phyloP scores from a whole-genome alignment of 2,329 filamentous ascomycete genomes.

The Trichoderma afroharzianum region DNA sequence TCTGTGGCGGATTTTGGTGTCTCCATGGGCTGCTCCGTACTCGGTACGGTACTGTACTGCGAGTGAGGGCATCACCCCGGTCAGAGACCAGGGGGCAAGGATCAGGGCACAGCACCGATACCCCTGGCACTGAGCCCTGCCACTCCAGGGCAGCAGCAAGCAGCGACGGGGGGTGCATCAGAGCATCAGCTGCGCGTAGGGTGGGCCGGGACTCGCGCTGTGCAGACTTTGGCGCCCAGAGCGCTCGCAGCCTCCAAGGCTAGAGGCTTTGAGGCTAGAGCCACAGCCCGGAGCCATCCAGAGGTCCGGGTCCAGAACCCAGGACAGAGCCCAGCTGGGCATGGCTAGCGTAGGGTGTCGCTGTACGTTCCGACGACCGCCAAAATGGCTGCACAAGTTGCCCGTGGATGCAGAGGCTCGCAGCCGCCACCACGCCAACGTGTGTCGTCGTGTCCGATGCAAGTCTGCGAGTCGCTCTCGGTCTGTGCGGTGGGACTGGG shows the following conservation, averaged over 20 bases:
- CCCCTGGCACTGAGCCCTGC: slow-evolving; percentile 18
- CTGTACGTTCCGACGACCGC: slow-evolving; percentile 13
- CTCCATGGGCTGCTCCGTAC: slow-evolving; percentile 1
- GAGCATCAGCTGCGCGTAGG: slow-evolving; percentile 18
- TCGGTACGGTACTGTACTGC: neutral
- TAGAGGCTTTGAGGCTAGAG: slow-evolving; percentile 7
- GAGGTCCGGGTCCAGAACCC: slow-evolving; percentile 2
- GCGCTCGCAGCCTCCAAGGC: neutral
- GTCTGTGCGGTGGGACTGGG: slow-evolving; percentile 16
- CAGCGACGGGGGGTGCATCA: slow-evolving; percentile 19
- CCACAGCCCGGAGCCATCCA: slow-evolving; percentile 1
- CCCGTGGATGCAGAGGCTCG: slow-evolving; percentile 1
- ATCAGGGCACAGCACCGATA: slow-evolving; percentile 9
- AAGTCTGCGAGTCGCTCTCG: slow-evolving; percentile 11
- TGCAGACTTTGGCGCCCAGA: slow-evolving; percentile 4
- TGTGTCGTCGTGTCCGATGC: slow-evolving; percentile 6
- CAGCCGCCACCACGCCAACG: slow-evolving; percentile 11
- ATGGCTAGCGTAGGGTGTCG: slow-evolving; percentile 15
- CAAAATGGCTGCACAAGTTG: neutral
- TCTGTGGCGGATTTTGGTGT: slow-evolving; percentile 13
- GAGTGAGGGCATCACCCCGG: slow-evolving; percentile 7
- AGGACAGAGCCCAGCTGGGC: slow-evolving; percentile 13
- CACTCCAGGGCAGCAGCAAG: slow-evolving; percentile 16
- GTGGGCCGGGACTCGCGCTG: slow-evolving; percentile 13
- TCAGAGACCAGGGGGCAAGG: slow-evolving; percentile 5